A percentile compares a stretch with the other conserved stretches of the same genome.
phyloP scores from a whole-genome alignment of 164 flowering plant genomes.

The Protea cynaroides region DNA sequence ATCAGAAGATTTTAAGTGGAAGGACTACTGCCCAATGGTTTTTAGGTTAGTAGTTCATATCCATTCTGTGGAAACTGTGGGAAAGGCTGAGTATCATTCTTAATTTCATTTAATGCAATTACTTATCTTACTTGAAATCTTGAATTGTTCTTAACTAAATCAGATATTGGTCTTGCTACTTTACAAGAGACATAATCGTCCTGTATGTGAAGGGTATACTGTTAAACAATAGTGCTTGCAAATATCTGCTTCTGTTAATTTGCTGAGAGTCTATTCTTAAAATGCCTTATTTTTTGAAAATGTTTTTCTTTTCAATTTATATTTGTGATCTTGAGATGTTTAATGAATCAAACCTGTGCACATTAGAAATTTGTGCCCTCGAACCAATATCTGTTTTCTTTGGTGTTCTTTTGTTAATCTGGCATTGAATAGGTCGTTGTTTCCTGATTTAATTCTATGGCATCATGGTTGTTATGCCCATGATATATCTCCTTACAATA shows the following conservation, averaged over 20 bases:
- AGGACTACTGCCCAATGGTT: slow-evolving; percentile 98
- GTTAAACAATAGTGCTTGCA: not conserved
- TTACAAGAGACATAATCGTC: too few relatives aligned
- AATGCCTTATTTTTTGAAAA: not conserved
- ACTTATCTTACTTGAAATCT: slow-evolving; percentile 1
- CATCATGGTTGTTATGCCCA: too few relatives aligned
- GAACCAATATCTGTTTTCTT: too few relatives aligned
- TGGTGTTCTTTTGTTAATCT: too few relatives aligned
- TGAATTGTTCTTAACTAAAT: not conserved
- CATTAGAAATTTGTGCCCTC: too few relatives aligned
- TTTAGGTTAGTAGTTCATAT: slow-evolving; percentile 59
- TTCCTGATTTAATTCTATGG: too few relatives aligned
- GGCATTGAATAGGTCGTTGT: too few relatives aligned
- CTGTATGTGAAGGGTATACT: too few relatives aligned
- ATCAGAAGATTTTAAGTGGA: slow-evolving; percentile 94
- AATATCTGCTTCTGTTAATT: not conserved
- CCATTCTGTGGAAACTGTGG: not conserved
- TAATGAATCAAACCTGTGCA: too few relatives aligned
- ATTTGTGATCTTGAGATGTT: not conserved
- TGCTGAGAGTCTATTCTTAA: not conserved
- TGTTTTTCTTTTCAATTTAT: not conserved
- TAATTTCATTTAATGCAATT: not conserved
- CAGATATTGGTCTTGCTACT: not conserved
- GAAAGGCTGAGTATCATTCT: not conserved
- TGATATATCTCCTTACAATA: not conserved